Evolutionary conservation across 2,329 filamentous ascomycete species (phyloP).

Genomic region (Aspergillus sp.): DNA sequence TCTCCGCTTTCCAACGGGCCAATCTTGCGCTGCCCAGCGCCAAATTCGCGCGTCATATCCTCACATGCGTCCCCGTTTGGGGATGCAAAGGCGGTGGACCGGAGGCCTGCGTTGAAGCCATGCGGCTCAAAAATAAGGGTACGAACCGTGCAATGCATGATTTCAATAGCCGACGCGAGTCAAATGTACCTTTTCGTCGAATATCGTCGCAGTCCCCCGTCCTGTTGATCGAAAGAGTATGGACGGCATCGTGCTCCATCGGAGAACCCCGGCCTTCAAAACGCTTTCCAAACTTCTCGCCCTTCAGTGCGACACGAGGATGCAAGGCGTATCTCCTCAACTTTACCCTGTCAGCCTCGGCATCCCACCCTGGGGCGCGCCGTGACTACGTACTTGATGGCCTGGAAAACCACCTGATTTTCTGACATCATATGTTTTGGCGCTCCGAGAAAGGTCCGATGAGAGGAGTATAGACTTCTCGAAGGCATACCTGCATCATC

Average conservation of each 20-base stretch:
- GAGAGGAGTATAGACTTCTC: too few relatives aligned
- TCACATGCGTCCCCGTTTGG: background rate
- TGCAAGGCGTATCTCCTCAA: background rate
- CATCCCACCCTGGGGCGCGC: background rate
- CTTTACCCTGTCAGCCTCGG: background rate
- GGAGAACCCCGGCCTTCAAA: background rate
- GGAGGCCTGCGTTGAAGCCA: background rate
- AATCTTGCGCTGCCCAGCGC: background rate
- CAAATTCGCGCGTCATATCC: background rate
- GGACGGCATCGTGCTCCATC: background rate
- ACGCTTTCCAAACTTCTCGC: background rate
- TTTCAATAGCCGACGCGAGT: background rate
- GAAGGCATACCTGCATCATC: background rate
- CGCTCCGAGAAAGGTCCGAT: background rate
- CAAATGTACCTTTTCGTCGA: background rate
- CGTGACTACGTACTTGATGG: background rate
- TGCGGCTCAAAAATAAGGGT: slow-evolving; percentile 7
- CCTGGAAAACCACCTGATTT: background rate
- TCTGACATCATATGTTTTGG: background rate
- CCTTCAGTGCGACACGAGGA: background rate
- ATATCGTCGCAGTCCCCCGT: background rate
- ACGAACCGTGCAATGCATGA: background rate
- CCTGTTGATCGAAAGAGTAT: background rate
- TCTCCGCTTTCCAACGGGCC: background rate
- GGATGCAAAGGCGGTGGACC: background rate